Base-by-base conservation (phyloP, 768 basidiomycete genomes). In the Dioszegia crocea region DNA sequence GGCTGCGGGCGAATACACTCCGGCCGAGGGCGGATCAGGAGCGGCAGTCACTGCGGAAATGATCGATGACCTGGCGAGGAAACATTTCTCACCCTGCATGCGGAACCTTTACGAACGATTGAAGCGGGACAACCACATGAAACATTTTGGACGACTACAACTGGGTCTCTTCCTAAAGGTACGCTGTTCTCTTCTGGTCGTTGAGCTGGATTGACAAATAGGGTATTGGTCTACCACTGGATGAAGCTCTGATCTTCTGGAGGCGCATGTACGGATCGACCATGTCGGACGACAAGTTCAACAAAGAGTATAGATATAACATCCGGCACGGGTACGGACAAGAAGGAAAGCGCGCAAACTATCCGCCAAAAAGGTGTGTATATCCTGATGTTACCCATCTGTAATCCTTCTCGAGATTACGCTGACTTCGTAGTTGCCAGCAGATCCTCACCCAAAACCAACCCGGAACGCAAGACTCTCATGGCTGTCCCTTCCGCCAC, bases 1-100 rank as follows among this genome's bases (percentile, higher is more conserved):
- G 38, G 88, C 89, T 1, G 82, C 80, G 47, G 79, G 82, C 21
- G 79, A 83, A 12, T 76, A 72, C 48, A 72, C 66, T 36, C 60
- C 70, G 4, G 40, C 65, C 9, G 80, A 82, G 11, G 80, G 82
- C n/a, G 58, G 52, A 11, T 80, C 79, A 29, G 83, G 83, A 0
- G 84, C 86, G 29, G 83, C 83, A 44, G 85, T 98, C 64, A 92
- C 84, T 59, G 93, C 93, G 0, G 94, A 96, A 52, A 93, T 94
- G 92, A 81, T 99, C 1, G 89, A 96, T 68, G 86, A 86, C 30
- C 79, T 98, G 27, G 85, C 92, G 0, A 81, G 79, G 66, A 87
- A 87, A 75, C 91, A 97, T 74, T 98, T 91, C 83, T 96, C 96
- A 0, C 80, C 91, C 65, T 99, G 96, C 75, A 96, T 96, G 92